Evolutionary conservation across 768 basidiomycete species (phyloP).

Genomic region (Piloderma croceum): DNA sequence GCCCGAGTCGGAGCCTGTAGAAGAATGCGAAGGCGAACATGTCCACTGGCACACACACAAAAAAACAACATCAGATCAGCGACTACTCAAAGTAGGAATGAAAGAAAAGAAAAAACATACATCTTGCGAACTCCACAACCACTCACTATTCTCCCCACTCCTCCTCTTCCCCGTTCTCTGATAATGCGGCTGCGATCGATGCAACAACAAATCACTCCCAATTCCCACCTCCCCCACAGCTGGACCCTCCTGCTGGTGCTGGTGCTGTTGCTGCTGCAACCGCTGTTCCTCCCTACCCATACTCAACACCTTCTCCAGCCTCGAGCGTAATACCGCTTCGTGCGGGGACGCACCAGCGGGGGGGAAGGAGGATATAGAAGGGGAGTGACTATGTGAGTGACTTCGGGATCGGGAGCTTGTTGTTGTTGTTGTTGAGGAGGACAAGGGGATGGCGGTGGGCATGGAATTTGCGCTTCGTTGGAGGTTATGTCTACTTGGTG

Average conservation of each 20-base stretch:
- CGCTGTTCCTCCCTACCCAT: slow-evolving; percentile 7
- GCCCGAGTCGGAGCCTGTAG: too few species aligned
- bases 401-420: slow-evolving; percentile 4
- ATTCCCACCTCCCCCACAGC: slow-evolving; percentile 7
- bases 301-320: slow-evolving; percentile 48
- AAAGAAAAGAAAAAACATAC: background rate
- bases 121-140: background rate
- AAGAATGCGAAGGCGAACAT: too few species aligned
- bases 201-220: background rate
- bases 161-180: background rate
- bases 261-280: slow-evolving; percentile 5
- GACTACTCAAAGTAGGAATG: too few species aligned
- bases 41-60: too few species aligned
- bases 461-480: too few species aligned
- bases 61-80: too few species aligned
- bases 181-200: background rate
- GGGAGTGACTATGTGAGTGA: background rate
- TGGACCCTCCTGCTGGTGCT: slow-evolving; percentile 2
- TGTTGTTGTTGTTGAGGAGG: slow-evolving; percentile 6
- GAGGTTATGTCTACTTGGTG: too few species aligned
- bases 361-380: slow-evolving; percentile 6
- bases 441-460: background rate
- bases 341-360: slow-evolving; percentile 39
- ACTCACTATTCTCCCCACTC: background rate
- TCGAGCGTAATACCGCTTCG: slow-evolving; percentile 47